These are phyloP conservation scores for Dentipellis sp. DNA, from an alignment of 768 basidiomycete species.

Conservation along the genomic window DNA sequence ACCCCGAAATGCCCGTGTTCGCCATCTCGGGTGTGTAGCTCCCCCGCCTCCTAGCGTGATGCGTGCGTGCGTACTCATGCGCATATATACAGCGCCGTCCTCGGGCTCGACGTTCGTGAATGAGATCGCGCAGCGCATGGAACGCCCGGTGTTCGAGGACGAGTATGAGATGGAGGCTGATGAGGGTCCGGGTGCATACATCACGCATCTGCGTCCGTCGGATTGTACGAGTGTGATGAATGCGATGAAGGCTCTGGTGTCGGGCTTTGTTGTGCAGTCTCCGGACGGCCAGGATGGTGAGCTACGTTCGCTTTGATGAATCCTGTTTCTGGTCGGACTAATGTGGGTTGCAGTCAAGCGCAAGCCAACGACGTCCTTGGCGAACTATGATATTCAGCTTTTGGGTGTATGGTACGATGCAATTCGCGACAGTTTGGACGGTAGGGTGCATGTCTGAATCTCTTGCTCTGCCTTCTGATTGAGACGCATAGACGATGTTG, in stretches of 20 bases:
- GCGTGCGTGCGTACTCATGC: not conserved
- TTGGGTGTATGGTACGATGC: conserved; percentile 53
- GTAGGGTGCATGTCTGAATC: not conserved
- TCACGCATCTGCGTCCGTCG: conserved; percentile 9
- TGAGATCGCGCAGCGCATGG: conserved; percentile 6
- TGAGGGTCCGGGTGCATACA: conserved; percentile 1
- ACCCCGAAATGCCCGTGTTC: conserved; percentile 13
- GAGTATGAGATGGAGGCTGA: conserved; percentile 4
- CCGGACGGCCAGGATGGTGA: conserved; percentile 12
- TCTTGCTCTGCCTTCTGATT: conserved; percentile 1
- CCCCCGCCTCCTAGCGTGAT: not conserved
- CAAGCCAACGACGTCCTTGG: conserved; percentile 40
- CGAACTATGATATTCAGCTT: conserved; percentile 51
- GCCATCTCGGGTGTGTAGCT: conserved; percentile 9
- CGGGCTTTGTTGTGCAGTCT: conserved; percentile 9
- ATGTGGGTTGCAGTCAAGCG: conserved; percentile 30
- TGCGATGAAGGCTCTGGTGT: conserved; percentile 13
- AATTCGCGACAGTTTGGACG: conserved; percentile 18
- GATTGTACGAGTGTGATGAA: conserved; percentile 13
- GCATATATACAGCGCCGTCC: conserved; percentile 3
- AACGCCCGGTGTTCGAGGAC: not conserved
- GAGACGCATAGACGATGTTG: conserved; percentile 11
- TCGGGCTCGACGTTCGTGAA: conserved; percentile 7
- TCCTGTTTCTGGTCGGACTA: not conserved
- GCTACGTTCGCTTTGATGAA: not conserved